Evolutionary conservation across 2,329 filamentous ascomycete species (phyloP), one percentile per base, ranked within the genome.

Genomic region (Scedosporium boydii): DNA sequence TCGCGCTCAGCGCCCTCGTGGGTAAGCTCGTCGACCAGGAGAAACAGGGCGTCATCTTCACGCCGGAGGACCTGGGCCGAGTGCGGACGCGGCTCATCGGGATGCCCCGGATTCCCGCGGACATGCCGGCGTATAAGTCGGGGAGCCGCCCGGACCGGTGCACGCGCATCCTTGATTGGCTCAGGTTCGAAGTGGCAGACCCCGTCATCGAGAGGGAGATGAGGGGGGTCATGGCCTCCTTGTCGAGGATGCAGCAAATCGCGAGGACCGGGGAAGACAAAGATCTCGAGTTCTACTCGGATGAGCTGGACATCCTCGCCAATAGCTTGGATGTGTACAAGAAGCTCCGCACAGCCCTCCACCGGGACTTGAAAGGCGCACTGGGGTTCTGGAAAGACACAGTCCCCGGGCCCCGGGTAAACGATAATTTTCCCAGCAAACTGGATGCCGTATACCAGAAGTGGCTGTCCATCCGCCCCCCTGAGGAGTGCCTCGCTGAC

Each of bases 141-240:
- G 71, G 75, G 0, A 65, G 63, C 4, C 76, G 23, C 26, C 21
- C 12, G 6, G 21, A 4, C 6, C 64, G 0, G 62, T 67, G 1
- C 14, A 62, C 2, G 18, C 82, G 89, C 62, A 82, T 90, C 3
- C 77, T 88, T 5, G 88, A 91, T 68, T 77, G 80, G 42, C 74
- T 91, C 7, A 86, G 82, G 65, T 87, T 85, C 21, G 65, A 71
- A 0, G 74, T 86, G 1, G 80, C 84, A 0, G 70, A 78, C 10
- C 71, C 73, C 0, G 70, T 71, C 0, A 75, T 84, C 7, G 69
- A 75, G 0, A 56, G 62, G 1, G 76, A 76, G 26, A 66, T 81
- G 2, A 65, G 64, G 1, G 68, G 67, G 0, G 72, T 84, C 26
- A 29, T 7, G 0, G 56, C 64, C 0, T 65, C 72, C 1, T 58